Conservation (phyloP, 257 asterid species). For the Primulina tabacum region DNA sequence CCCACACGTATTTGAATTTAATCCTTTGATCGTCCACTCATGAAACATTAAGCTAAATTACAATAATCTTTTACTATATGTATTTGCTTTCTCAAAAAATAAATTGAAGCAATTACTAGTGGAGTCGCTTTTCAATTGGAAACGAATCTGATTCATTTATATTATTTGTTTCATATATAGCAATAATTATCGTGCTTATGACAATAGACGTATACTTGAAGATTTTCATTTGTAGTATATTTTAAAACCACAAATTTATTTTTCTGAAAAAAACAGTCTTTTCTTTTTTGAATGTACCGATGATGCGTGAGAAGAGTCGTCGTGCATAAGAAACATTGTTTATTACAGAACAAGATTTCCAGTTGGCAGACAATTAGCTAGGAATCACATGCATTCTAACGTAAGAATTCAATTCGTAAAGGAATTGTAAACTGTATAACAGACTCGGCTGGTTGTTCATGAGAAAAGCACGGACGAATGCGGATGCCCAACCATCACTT, state of each 20-base stretch:
- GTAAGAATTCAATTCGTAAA: neutral
- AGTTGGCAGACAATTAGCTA: neutral
- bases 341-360: neutral
- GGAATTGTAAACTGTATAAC: neutral
- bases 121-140: neutral
- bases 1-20: neutral
- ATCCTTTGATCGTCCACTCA: neutral
- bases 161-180: too few relatives aligned
- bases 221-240: neutral
- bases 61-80: neutral
- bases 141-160: neutral
- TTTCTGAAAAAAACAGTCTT: too few relatives aligned
- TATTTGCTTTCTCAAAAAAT: too few relatives aligned
- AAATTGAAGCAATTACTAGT: neutral
- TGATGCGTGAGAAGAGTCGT: too few relatives aligned
- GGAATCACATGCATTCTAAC: slow-evolving; percentile 15
- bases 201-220: neutral
- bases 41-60: neutral
- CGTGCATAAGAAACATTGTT: neutral
- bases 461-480: slow-evolving; percentile 3
- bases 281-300: too few relatives aligned
- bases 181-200: too few relatives aligned
- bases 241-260: too few relatives aligned
- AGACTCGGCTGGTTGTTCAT: slow-evolving; percentile 21
- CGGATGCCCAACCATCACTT: neutral